These are phyloP conservation scores for Stephanodiscus minutulus DNA, from an alignment of 108 stramenopile species.

Conservation along the genomic window DNA sequence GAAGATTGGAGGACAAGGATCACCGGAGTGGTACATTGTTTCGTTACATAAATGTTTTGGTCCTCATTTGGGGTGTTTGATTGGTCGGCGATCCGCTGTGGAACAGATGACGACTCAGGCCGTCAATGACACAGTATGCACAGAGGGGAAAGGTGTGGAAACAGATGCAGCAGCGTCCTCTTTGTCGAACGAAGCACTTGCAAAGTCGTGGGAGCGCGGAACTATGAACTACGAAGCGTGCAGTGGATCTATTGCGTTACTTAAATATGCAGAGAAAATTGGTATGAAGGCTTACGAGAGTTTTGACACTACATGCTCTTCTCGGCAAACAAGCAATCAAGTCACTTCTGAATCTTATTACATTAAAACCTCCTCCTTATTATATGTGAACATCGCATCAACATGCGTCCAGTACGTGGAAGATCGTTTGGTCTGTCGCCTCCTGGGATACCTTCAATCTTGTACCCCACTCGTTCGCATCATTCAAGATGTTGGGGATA, in stretches of 20 bases:
- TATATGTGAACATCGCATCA: slow-evolving; percentile 9
- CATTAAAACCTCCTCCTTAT: background rate
- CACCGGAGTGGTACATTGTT: slow-evolving; percentile 79
- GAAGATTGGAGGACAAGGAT: background rate
- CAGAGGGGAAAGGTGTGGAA: background rate
- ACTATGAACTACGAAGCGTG: slow-evolving; percentile 86
- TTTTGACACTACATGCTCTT: background rate
- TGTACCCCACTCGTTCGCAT: slow-evolving; percentile 29
- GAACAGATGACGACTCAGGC: slow-evolving; percentile 15
- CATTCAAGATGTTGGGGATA: slow-evolving; percentile 35
- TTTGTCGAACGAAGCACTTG: slow-evolving; percentile 7
- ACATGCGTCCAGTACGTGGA: slow-evolving; percentile 25
- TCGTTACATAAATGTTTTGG: slow-evolving; percentile 84
- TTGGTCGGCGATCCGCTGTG: slow-evolving; percentile 30
- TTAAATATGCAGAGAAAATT: slow-evolving; percentile 52
- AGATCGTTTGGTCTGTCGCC: slow-evolving; percentile 1
- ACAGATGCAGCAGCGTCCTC: background rate
- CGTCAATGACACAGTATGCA: background rate
- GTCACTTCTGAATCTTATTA: background rate
- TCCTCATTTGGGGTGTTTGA: slow-evolving; percentile 74
- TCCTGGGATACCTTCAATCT: slow-evolving; percentile 24
- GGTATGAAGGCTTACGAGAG: slow-evolving; percentile 4
- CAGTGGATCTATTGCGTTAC: slow-evolving; percentile 66
- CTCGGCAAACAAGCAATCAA: slow-evolving; percentile 7
- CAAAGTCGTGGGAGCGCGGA: slow-evolving; percentile 57